Evolutionary conservation across 2,329 filamentous ascomycete species (phyloP).

Genomic region (Colletotrichum phormii): DNA sequence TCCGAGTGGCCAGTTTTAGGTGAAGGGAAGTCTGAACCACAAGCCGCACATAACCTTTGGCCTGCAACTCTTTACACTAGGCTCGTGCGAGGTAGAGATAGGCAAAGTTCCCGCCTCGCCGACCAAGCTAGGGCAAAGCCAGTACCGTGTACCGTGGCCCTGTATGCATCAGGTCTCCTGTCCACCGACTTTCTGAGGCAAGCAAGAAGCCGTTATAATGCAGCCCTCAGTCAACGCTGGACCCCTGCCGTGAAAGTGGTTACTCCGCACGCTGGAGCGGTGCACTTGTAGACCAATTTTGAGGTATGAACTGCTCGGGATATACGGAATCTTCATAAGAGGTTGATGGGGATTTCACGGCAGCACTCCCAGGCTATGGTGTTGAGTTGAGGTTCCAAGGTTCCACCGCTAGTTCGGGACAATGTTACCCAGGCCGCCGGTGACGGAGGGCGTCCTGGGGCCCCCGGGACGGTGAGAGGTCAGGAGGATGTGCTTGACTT

Average conservation of each 20-base stretch:
- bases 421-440: constrained; percentile 24
- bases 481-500: background rate
- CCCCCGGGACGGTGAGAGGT: constrained; percentile 5
- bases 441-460: constrained; percentile 12
- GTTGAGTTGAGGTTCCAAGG: constrained; percentile 17
- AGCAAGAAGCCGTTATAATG: background rate
- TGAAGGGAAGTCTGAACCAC: constrained; percentile 18
- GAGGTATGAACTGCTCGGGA: background rate
- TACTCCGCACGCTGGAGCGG: background rate
- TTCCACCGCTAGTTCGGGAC: constrained; percentile 30
- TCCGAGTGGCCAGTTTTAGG: constrained; percentile 27
- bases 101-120: constrained; percentile 32
- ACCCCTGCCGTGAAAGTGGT: background rate
- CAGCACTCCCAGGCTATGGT: constrained; percentile 5
- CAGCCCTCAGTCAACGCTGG: background rate
- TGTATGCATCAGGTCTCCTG: background rate
- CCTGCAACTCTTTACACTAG: constrained; percentile 24
- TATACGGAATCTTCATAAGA: background rate
- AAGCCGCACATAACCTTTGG: constrained; percentile 27
- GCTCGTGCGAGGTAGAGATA: constrained; percentile 31
- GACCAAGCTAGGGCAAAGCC: constrained; percentile 23
- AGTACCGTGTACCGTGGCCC: background rate
- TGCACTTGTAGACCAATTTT: background rate
- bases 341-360: background rate
- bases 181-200: background rate